Conservation (phyloP, 1,139 yeast species). For the Taphrina pruni region DNA sequence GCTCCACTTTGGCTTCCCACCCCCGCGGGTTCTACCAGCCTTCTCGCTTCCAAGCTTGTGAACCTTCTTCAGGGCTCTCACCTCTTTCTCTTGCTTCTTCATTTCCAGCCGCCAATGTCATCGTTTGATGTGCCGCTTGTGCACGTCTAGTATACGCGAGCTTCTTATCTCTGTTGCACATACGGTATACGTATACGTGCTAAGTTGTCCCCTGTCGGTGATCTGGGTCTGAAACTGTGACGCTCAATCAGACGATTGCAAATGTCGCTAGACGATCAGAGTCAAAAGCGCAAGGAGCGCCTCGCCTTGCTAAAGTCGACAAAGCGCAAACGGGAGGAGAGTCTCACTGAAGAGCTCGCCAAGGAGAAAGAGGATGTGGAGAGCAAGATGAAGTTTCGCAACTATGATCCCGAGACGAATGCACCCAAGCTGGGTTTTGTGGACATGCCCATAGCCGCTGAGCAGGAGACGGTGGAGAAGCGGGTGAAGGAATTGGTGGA, state of each 20-base stretch:
- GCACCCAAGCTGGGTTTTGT: conserved; percentile 52
- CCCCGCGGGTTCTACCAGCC: no score
- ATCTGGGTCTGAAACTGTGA: no score
- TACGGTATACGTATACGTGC: no score
- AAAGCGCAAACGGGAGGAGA: conserved; percentile 28
- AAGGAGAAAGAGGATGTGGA: conserved; percentile 9
- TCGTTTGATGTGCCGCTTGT: no score
- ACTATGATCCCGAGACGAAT: conserved; percentile 52
- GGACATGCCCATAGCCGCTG: conserved; percentile 50
- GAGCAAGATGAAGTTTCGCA: conserved; percentile 47
- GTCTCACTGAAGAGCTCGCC: conserved; percentile 8
- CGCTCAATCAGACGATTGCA: neutral
- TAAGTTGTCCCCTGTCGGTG: no score
- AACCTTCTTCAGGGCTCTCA: no score
- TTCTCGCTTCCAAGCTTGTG: no score
- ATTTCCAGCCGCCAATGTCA: neutral
- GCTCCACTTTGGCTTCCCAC: no score
- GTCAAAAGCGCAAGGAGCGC: conserved; percentile 35
- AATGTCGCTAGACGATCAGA: conserved; percentile 34
- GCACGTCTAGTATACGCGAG: no score
- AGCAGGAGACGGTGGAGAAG: conserved; percentile 49
- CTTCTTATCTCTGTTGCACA: no score
- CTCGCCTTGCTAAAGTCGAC: conserved; percentile 32
- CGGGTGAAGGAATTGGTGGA: conserved; percentile 45
- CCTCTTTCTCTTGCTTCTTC: neutral